Evolutionary conservation across 176 grass and related monocot genomes (phyloP).

Genomic region (Leersia perrieri): DNA sequence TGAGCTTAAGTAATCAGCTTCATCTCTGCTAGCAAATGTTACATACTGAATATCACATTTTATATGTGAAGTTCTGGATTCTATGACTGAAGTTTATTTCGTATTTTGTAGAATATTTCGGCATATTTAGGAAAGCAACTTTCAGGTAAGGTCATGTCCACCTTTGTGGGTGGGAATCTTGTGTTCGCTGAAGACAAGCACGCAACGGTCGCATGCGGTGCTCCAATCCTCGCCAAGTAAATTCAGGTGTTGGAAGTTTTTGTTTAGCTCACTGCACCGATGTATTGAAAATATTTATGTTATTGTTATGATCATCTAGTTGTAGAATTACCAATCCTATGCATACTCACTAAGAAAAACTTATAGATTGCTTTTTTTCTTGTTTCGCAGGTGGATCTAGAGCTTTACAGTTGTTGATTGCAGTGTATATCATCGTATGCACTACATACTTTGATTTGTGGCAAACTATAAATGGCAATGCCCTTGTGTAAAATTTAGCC

Average conservation of each 20-base stretch:
- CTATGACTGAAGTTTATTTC: background rate
- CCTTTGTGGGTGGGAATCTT: constrained; percentile 89
- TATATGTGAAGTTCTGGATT: background rate
- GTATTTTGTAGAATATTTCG: constrained; percentile 54
- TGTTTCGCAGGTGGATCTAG: constrained; percentile 16
- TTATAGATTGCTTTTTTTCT: background rate
- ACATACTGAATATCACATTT: background rate
- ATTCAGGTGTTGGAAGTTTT: background rate
- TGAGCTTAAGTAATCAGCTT: background rate
- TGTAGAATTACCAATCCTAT: too few relatives aligned
- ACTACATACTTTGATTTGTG: background rate
- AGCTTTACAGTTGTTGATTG: background rate
- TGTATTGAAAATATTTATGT: background rate
- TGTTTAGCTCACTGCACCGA: background rate
- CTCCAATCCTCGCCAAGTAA: constrained; percentile 66
- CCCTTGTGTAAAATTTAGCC: constrained; percentile 14
- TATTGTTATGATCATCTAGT: too few relatives aligned
- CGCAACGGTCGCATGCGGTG: constrained; percentile 65
- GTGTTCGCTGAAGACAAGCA: constrained; percentile 76
- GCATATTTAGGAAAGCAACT: constrained; percentile 66
- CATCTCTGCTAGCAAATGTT: background rate
- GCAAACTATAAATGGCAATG: background rate
- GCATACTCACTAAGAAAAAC: too few relatives aligned
- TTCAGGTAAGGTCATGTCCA: constrained; percentile 74
- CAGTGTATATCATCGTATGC: constrained; percentile 33